Evolutionary conservation across 805 yeast genomes (phyloP), one percentile per base, ranked within the genome.

Genomic region (Barnettozyma vustinii): DNA sequence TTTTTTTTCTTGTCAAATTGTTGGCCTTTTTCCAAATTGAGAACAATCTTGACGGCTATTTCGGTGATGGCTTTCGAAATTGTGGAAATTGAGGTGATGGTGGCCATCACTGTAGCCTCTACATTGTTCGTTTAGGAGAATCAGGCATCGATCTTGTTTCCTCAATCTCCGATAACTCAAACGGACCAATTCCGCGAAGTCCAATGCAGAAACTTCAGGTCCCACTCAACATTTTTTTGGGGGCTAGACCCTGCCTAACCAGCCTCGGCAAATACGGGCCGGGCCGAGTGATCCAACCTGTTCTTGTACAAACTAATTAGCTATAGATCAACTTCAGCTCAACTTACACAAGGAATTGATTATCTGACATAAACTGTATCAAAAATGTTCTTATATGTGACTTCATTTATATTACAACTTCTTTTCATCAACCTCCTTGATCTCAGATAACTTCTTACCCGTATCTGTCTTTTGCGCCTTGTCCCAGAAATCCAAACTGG

Each of bases 401-500:
- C n/a, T 23, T n/a, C 25, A 39, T 21, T 8, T 39, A 39, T 3
- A 16, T n/a, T 20, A 15, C 42, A 40, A 16, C 33, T 40, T 26
- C 43, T 30, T 30, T 23, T 53, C 56, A 36, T 54, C 56, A 43
- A 54, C 59, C 43, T 60, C 64, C n/a, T 53, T 52, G 21, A 60
- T 59, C 49, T 56, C 61, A 4, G 55, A 44, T 44, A 60, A 42
- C 21, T 49, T 42, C 25, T 43, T 36, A 13, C 36, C 45, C 1
- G 25, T 40, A 45, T 56, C 57, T n/a, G 49, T 54, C 18, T 59
- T 61, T 8, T 54, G 59, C 1, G 63, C 64, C 50, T 63, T 71
- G 41, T 72, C 83, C 91, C 96, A 90, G 68, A 92, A 92, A 67
- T 91, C 97, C 51, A 92, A 73, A 35, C 94, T 83, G 2, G 95